These are phyloP conservation scores for Malassezia dermatis DNA, from an alignment of 1,284 basidiomycete genomes.

Conservation along the genomic window DNA sequence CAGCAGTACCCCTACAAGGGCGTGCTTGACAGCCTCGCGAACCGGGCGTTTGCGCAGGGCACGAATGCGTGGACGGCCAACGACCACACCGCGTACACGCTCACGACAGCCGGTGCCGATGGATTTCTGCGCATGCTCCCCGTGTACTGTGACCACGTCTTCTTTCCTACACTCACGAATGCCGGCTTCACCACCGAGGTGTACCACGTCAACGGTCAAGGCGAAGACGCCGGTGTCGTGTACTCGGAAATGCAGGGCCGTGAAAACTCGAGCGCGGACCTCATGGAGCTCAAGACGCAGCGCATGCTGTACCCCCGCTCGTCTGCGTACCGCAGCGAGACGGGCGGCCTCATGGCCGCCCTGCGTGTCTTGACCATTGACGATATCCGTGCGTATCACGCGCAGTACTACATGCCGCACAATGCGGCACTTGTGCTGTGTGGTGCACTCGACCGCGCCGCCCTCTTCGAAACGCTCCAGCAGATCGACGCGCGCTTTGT, in stretches of 20 bases:
- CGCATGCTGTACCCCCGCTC: conserved; percentile 66
- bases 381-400: conserved; percentile 78
- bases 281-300: conserved; percentile 62
- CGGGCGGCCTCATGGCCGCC: conserved; percentile 87
- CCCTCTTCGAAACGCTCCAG: conserved; percentile 57
- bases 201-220: conserved; percentile 72
- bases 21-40: conserved; percentile 91
- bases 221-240: conserved; percentile 88
- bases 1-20: conserved; percentile 76
- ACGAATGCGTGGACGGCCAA: conserved; percentile 61
- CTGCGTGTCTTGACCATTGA: conserved; percentile 75
- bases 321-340: conserved; percentile 90
- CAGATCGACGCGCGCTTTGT: conserved; percentile 35
- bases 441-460: conserved; percentile 59
- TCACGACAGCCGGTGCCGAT: conserved; percentile 90
- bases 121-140: conserved; percentile 90
- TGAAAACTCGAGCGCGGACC: conserved; percentile 78
- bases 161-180: conserved; percentile 87
- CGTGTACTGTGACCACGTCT: conserved; percentile 90
- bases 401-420: conserved; percentile 83
- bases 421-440: conserved; percentile 76
- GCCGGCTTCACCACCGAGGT: conserved; percentile 79
- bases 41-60: conserved; percentile 76
- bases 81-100: conserved; percentile 67
- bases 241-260: conserved; percentile 80